These are phyloP conservation scores for Pichia membranifaciens DNA, from an alignment of 805 yeast genomes.

Conservation along the genomic window DNA sequence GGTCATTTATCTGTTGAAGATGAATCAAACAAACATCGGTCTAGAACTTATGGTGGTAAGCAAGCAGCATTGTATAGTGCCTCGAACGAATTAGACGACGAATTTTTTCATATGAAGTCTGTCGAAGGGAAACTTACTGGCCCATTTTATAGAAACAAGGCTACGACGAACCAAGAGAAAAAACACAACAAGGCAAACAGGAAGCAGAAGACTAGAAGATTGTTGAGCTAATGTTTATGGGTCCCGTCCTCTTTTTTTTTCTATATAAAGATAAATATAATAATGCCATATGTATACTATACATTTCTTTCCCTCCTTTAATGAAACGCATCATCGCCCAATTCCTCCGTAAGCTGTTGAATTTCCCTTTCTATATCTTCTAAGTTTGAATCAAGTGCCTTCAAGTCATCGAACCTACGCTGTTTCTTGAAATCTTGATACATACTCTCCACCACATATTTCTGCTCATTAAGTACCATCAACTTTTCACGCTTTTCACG, in stretches of 20 bases:
- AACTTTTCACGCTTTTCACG: constrained; percentile 62
- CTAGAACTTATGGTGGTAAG: constrained; percentile 68
- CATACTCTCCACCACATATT: constrained; percentile 62
- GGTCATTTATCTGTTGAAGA: constrained; percentile 59
- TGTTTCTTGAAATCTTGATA: constrained; percentile 55
- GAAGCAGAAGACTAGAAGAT: constrained; percentile 17
- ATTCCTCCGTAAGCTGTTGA: constrained; percentile 35
- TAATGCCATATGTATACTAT: neutral
- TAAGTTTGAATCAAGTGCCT: constrained; percentile 51
- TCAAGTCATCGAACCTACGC: constrained; percentile 73
- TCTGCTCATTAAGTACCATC: constrained; percentile 84
- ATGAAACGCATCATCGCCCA: constrained; percentile 49
- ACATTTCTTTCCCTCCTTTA: neutral
- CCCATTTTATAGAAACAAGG: constrained; percentile 64
- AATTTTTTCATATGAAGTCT: constrained; percentile 67
- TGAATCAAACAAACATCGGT: constrained; percentile 34
- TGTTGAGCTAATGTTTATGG: neutral
- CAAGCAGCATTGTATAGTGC: constrained; percentile 75
- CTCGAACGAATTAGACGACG: constrained; percentile 78
- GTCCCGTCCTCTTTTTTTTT: too few relatives aligned
- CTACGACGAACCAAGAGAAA: constrained; percentile 61
- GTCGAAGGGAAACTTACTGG: constrained; percentile 57
- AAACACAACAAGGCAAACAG: constrained; percentile 56
- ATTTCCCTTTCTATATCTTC: constrained; percentile 51
- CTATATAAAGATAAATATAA: too few relatives aligned